These are phyloP conservation scores for Colletotrichum camelliae DNA, from an alignment of 2,329 filamentous ascomycete species.

Conservation along the genomic window DNA sequence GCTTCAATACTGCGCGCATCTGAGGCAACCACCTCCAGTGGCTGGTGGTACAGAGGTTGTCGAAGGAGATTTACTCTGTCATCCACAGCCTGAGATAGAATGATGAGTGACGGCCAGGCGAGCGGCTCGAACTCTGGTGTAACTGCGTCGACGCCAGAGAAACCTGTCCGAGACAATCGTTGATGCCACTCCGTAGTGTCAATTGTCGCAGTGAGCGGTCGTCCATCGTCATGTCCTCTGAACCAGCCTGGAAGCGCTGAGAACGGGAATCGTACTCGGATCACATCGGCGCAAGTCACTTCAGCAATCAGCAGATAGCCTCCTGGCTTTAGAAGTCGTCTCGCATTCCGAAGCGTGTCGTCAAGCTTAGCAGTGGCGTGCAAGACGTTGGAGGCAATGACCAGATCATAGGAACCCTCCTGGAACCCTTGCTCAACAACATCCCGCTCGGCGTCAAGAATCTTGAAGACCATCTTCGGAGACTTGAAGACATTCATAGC, in stretches of 20 bases:
- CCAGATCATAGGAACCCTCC: conserved; percentile 28
- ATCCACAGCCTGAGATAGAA: conserved; percentile 20
- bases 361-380: conserved; percentile 30
- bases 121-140: background rate
- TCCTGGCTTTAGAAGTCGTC: conserved; percentile 32
- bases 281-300: background rate
- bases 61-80: background rate
- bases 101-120: conserved; percentile 24
- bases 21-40: background rate
- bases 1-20: background rate
- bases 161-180: background rate
- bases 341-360: conserved; percentile 25
- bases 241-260: background rate
- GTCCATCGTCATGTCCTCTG: background rate
- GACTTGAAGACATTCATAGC: conserved; percentile 28
- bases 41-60: background rate
- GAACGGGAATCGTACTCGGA: background rate
- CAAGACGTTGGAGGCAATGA: conserved; percentile 33
- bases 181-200: background rate
- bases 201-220: background rate
- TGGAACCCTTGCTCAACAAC: conserved; percentile 32
- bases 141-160: background rate
- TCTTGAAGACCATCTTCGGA: conserved; percentile 21
- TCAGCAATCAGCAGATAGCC: conserved; percentile 29
- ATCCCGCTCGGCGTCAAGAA: conserved; percentile 35